Percentiles rank a stretch among this genome's conserved stretches.
Conservation (phyloP, 176 grass and related monocot genomes). For the Paspalum notatum region DNA sequence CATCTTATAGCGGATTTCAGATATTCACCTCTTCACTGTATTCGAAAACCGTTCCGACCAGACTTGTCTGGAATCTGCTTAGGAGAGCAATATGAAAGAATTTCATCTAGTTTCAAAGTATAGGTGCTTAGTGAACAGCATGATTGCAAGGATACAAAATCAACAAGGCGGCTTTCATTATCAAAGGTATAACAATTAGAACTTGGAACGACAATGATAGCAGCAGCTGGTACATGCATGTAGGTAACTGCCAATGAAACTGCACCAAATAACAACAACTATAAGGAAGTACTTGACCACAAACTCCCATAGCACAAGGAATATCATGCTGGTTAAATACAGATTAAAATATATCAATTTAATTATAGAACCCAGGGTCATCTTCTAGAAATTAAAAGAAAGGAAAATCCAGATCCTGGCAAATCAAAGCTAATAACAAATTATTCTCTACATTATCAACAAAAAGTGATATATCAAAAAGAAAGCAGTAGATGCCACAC, state of each 20-base stretch:
- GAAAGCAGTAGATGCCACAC: neutral
- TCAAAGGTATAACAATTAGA: conserved; percentile 84
- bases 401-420: neutral
- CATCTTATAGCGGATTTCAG: conserved; percentile 32
- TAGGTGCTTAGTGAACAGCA: conserved; percentile 1
- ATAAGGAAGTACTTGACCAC: conserved; percentile 13
- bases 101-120: conserved; percentile 21
- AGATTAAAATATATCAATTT: neutral
- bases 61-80: conserved; percentile 68
- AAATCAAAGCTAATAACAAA: conserved; percentile 18
- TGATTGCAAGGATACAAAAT: conserved; percentile 89
- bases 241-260: conserved; percentile 44
- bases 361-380: neutral
- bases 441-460: neutral
- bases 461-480: neutral
- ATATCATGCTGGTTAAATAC: conserved; percentile 4
- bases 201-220: conserved; percentile 59
- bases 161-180: conserved; percentile 80
- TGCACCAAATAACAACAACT: conserved; percentile 37
- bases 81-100: conserved; percentile 60
- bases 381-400: neutral
- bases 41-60: conserved; percentile 64
- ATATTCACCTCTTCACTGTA: conserved; percentile 70
- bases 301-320: neutral
- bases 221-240: conserved; percentile 24